Percentiles rank a stretch among this genome's conserved stretches.
Conservation (phyloP, 164 flowering plant genomes). For the Stephania yunnanensis region DNA sequence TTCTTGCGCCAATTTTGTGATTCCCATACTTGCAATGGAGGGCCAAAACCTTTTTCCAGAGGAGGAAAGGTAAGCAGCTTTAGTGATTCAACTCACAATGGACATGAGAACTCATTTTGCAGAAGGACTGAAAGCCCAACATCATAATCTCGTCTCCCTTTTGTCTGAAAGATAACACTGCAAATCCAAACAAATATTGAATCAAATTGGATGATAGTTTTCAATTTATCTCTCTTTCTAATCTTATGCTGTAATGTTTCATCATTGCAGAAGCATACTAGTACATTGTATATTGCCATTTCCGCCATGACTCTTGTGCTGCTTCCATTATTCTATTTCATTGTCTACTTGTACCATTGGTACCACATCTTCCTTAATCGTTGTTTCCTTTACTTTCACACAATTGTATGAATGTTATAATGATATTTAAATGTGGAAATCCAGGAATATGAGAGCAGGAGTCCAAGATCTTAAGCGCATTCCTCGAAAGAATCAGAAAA, state of each 20-base stretch:
- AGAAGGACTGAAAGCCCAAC: not conserved
- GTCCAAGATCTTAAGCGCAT: slow-evolving; percentile 72
- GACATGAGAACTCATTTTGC: not conserved
- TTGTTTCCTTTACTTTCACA: not conserved
- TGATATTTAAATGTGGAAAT: not conserved
- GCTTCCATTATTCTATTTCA: slow-evolving; percentile 74
- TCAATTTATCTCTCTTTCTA: not conserved
- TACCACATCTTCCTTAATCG: slow-evolving; percentile 16
- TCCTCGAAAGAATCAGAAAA: slow-evolving; percentile 41
- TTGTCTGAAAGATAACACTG: not conserved
- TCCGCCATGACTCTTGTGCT: slow-evolving; percentile 78
- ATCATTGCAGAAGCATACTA: slow-evolving; percentile 63
- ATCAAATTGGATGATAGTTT: not conserved
- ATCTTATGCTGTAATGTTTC: slow-evolving; percentile 1
- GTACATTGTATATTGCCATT: slow-evolving; percentile 60
- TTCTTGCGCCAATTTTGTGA: slow-evolving; percentile 94
- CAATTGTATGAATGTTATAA: not conserved
- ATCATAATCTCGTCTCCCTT: not conserved
- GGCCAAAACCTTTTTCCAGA: slow-evolving; percentile 60
- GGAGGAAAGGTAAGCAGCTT: slow-evolving; percentile 56
- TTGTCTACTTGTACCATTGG: slow-evolving; percentile 79
- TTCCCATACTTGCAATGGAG: slow-evolving; percentile 75
- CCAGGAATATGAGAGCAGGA: slow-evolving; percentile 60
- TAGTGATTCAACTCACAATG: not conserved
- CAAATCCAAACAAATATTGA: not conserved